Percentiles rank a stretch among this genome's conserved stretches.
Evolutionary conservation across 257 asterid genomes (phyloP).

Genomic region (Verbascum thapsus): DNA sequence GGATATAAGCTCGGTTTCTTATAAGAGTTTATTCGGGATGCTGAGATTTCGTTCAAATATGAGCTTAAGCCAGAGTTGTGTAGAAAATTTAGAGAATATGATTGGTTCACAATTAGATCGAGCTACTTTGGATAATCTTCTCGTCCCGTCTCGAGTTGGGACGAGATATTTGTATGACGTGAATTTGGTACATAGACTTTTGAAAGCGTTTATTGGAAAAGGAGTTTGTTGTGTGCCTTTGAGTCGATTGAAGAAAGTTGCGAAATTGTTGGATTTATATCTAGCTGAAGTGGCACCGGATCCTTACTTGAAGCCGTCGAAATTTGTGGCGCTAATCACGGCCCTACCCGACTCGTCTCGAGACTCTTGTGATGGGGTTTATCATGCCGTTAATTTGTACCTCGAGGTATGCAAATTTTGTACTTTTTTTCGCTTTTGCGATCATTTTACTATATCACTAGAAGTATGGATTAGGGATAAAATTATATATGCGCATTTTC

Average conservation of each 20-base stretch:
- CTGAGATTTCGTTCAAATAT: slow-evolving; percentile 47
- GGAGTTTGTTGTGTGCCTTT: slow-evolving; percentile 66
- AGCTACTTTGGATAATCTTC: slow-evolving; percentile 68
- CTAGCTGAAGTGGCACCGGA: slow-evolving; percentile 87
- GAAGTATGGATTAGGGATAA: too few species aligned
- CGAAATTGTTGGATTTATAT: slow-evolving; percentile 60
- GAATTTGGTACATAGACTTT: slow-evolving; percentile 62
- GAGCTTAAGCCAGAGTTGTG: slow-evolving; percentile 42
- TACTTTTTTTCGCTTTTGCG: slow-evolving; percentile 1
- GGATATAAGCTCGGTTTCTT: slow-evolving; percentile 50
- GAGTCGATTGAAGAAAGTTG: slow-evolving; percentile 62
- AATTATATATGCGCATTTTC: too few species aligned
- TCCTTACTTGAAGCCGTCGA: slow-evolving; percentile 60
- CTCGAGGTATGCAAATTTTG: slow-evolving; percentile 49
- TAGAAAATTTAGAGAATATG: slow-evolving; percentile 60
- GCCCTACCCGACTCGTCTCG: slow-evolving; percentile 76
- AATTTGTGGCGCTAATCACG: slow-evolving; percentile 57
- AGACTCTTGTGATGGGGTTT: slow-evolving; percentile 60
- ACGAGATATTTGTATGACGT: slow-evolving; percentile 66
- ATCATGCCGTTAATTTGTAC: slow-evolving; percentile 65
- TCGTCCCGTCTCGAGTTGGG: slow-evolving; percentile 60
- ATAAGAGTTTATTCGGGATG: slow-evolving; percentile 67
- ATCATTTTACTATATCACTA: too few species aligned
- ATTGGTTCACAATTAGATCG: slow-evolving; percentile 70
- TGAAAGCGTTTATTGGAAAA: slow-evolving; percentile 57